Evolutionary conservation across 202 grass and related monocot genomes (phyloP).

Genomic region (Musa balbisiana): DNA sequence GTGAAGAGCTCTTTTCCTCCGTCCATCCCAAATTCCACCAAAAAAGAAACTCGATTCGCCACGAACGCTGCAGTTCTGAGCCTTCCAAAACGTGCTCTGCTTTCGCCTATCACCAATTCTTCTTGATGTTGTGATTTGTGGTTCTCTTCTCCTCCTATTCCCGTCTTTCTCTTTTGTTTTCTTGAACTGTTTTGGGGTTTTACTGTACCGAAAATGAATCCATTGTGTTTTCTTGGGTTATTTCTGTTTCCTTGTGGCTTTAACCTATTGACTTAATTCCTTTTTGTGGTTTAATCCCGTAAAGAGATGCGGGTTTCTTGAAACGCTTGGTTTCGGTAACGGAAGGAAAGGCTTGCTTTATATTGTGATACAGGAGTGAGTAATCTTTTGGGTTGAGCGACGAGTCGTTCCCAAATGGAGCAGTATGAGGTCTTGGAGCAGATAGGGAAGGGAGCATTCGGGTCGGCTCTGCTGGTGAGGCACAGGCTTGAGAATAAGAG

Average conservation of each 20-base stretch:
- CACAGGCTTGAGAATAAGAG: constrained; percentile 83
- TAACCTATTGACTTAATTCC: neutral
- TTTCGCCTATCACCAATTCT: neutral
- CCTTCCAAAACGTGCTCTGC: neutral
- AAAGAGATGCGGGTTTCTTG: neutral
- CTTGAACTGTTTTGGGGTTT: neutral
- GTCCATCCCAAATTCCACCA: neutral
- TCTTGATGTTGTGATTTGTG: constrained; percentile 3
- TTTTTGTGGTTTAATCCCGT: neutral
- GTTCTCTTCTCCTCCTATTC: neutral
- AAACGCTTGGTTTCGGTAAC: neutral
- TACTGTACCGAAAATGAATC: no score
- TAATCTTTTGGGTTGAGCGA: neutral
- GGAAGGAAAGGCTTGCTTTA: neutral
- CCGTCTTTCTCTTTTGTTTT: neutral
- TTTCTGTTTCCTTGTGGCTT: neutral
- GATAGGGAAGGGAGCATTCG: constrained; percentile 91
- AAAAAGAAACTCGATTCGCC: neutral
- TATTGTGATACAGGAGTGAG: neutral
- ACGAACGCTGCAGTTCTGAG: neutral
- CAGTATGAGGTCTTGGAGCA: constrained; percentile 90
- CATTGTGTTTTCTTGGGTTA: neutral
- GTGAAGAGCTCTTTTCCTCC: neutral
- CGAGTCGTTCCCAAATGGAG: constrained; percentile 38
- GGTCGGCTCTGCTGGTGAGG: constrained; percentile 71